A percentile compares a stretch with the other conserved stretches of the same genome.
Evolutionary conservation across 23 red algal genomes (phyloP).

Genomic region (Cyanidiococcus yangmingshanensis): DNA sequence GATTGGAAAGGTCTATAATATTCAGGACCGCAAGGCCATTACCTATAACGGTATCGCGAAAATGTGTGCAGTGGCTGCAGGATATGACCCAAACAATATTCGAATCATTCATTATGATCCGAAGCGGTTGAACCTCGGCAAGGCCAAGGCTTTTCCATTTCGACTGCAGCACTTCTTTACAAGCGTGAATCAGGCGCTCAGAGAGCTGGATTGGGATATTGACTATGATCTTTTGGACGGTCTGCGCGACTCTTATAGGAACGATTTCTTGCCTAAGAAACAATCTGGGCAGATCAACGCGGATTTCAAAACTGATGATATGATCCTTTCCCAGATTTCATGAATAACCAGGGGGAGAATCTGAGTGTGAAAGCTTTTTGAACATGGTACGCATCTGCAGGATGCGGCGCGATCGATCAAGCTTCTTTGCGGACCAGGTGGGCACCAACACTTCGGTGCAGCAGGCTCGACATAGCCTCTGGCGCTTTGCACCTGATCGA

Average conservation of each 20-base stretch:
- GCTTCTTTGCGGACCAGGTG: too few species aligned
- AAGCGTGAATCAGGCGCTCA: constrained; percentile 54
- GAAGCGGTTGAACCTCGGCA: constrained; percentile 68
- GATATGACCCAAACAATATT: constrained; percentile 45
- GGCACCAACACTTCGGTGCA: too few species aligned
- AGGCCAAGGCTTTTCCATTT: constrained; percentile 88
- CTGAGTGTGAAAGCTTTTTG: too few species aligned
- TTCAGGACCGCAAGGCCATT: constrained; percentile 73
- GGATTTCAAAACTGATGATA: constrained; percentile 82
- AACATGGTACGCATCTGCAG: too few species aligned
- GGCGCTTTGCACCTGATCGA: too few species aligned
- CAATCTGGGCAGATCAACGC: constrained; percentile 38
- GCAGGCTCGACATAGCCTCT: too few species aligned
- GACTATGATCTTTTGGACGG: constrained; percentile 56
- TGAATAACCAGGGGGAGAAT: too few species aligned
- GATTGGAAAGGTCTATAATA: constrained; percentile 79
- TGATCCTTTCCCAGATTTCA: constrained; percentile 31
- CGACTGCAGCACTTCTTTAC: constrained; percentile 94
- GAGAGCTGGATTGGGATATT: constrained; percentile 77
- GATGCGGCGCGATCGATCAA: too few species aligned
- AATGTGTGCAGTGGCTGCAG: constrained; percentile 55
- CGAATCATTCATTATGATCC: constrained; percentile 94
- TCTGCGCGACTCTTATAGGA: constrained; percentile 74
- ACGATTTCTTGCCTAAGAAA: constrained; percentile 69
- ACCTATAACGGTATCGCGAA: constrained; percentile 84